Conservation (phyloP, 495 filamentous ascomycete genomes). For the Xylaria venustula region DNA sequence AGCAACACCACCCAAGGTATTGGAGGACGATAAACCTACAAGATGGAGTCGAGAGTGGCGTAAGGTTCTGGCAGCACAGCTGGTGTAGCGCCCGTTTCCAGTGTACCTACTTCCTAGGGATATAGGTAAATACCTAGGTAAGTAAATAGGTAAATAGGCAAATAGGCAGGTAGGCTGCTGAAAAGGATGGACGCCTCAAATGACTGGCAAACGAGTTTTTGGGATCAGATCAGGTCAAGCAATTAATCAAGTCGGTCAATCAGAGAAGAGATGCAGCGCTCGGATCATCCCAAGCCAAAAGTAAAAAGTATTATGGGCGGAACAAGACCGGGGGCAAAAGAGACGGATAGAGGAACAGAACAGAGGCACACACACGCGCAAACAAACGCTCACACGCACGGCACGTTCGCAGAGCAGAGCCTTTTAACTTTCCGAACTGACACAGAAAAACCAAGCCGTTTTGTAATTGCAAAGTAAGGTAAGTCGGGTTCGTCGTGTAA, state of each 20-base stretch:
- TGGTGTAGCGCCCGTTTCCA: not conserved
- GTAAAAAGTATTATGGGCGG: not conserved
- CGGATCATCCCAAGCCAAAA: constrained; percentile 10
- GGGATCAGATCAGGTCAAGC: not conserved
- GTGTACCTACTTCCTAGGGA: too few species aligned
- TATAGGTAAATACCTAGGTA: too few species aligned
- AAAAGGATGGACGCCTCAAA: not conserved
- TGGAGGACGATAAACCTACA: not conserved
- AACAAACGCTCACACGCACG: not conserved
- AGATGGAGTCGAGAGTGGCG: not conserved
- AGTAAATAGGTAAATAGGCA: too few species aligned
- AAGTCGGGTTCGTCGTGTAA: too few species aligned
- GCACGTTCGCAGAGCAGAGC: too few species aligned
- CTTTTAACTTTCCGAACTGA: too few species aligned
- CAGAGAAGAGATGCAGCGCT: constrained; percentile 12
- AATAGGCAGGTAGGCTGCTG: too few species aligned
- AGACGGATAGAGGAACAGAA: not conserved
- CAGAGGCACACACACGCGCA: not conserved
- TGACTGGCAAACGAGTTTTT: not conserved
- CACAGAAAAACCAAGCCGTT: too few species aligned
- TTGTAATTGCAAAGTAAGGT: too few species aligned
- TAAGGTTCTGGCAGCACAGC: constrained; percentile 6
- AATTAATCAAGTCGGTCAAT: constrained; percentile 8
- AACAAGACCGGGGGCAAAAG: not conserved
- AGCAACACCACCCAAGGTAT: not conserved